phyloP scores from a whole-genome alignment of 768 basidiomycete genomes.

The Suillus discolor region DNA sequence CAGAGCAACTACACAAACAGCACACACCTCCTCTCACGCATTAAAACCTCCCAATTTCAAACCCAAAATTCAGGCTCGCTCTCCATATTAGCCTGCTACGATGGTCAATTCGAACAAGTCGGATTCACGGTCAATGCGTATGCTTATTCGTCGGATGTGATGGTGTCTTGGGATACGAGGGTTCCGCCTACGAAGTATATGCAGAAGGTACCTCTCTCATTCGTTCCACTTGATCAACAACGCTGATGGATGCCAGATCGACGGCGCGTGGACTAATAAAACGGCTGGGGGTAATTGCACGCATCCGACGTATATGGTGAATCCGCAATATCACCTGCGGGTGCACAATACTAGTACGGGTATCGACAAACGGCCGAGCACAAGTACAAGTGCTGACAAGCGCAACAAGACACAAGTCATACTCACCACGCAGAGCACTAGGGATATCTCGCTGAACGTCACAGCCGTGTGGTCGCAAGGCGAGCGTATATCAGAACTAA shows the following conservation, averaged over 20 bases:
- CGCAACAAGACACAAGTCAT: slow-evolving; percentile 41
- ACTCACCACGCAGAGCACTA: slow-evolving; percentile 55
- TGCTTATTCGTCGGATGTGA: slow-evolving; percentile 28
- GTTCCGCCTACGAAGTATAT: slow-evolving; percentile 41
- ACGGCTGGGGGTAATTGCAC: slow-evolving; percentile 86
- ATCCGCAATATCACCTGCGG: slow-evolving; percentile 83
- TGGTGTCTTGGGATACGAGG: slow-evolving; percentile 51
- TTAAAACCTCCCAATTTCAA: background rate
- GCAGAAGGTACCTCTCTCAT: slow-evolving; percentile 29
- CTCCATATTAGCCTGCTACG: slow-evolving; percentile 66
- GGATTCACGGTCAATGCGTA: slow-evolving; percentile 73
- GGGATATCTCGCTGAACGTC: slow-evolving; percentile 73
- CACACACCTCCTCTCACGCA: slow-evolving; percentile 42
- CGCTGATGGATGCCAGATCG: slow-evolving; percentile 42
- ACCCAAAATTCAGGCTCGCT: slow-evolving; percentile 36
- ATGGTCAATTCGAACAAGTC: slow-evolving; percentile 60
- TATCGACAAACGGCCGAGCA: background rate
- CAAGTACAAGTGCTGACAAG: background rate
- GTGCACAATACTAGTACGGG: slow-evolving; percentile 42
- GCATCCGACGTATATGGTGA: slow-evolving; percentile 81
- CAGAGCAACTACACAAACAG: slow-evolving; percentile 45
- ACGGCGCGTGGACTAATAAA: slow-evolving; percentile 62
- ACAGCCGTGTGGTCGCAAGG: slow-evolving; percentile 77
- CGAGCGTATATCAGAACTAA: slow-evolving; percentile 64
- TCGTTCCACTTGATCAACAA: background rate